A percentile compares a stretch with the other conserved stretches of the same genome.
Evolutionary conservation across 768 basidiomycete species (phyloP).

Genomic region (Termitomyces sp.): DNA sequence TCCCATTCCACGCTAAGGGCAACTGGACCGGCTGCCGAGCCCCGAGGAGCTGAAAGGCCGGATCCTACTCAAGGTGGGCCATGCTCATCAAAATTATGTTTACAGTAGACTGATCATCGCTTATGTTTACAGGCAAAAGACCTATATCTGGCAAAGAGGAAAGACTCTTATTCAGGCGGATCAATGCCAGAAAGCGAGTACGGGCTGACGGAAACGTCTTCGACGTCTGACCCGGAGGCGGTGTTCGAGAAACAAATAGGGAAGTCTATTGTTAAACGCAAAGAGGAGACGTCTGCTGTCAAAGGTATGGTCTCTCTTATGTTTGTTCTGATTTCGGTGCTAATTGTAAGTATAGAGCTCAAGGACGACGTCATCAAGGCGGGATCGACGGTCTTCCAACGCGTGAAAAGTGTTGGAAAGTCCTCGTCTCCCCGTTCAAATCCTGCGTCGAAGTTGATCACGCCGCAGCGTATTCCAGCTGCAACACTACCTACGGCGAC

Average conservation of each 20-base stretch:
- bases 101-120: background rate
- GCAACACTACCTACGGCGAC: background rate
- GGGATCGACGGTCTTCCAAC: constrained; percentile 34
- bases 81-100: background rate
- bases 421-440: constrained; percentile 10
- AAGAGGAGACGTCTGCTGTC: constrained; percentile 19
- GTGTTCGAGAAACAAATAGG: constrained; percentile 16
- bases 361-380: constrained; percentile 29
- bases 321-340: background rate
- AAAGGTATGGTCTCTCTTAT: constrained; percentile 21
- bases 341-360: constrained; percentile 17
- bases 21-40: constrained; percentile 67
- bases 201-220: constrained; percentile 19
- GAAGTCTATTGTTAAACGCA: constrained; percentile 13
- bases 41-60: constrained; percentile 80
- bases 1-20: constrained; percentile 26
- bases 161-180: constrained; percentile 9
- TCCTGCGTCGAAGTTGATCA: constrained; percentile 6
- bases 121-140: constrained; percentile 76
- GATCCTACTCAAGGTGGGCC: constrained; percentile 75
- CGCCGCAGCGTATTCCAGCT: constrained; percentile 3
- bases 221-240: constrained; percentile 34
- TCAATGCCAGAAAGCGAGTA: constrained; percentile 16
- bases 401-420: constrained; percentile 30
- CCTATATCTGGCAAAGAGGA: constrained; percentile 38